Conservation (phyloP, 2,329 filamentous ascomycete species). For the Colletotrichum brevisporum region DNA sequence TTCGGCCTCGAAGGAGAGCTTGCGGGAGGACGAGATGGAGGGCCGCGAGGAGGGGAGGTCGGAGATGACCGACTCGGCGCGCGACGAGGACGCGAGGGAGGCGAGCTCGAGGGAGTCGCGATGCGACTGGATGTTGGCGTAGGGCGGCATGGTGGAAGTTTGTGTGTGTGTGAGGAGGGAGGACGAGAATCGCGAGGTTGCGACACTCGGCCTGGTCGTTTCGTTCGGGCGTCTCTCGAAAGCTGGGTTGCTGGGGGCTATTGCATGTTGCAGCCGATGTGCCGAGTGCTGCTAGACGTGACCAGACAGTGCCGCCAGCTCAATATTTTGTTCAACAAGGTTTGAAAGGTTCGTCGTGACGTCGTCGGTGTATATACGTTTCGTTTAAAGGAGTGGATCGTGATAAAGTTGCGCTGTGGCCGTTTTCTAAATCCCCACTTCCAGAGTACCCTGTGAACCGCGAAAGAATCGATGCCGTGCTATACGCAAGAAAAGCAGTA, state of each 20-base stretch:
- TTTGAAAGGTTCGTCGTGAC: constrained; percentile 34
- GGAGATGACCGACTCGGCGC: constrained; percentile 71
- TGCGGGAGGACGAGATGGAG: constrained; percentile 93
- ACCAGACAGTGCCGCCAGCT: background rate
- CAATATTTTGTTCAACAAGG: background rate
- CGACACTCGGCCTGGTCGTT: constrained; percentile 24
- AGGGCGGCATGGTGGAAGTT: constrained; percentile 50
- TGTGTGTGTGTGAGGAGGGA: background rate
- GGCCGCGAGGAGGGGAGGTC: constrained; percentile 80
- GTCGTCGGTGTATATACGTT: constrained; percentile 36
- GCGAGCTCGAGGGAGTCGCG: constrained; percentile 98
- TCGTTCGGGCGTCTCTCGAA: constrained; percentile 24
- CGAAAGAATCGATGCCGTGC: background rate
- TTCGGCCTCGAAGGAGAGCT: constrained; percentile 88
- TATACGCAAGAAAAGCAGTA: background rate
- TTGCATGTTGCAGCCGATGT: constrained; percentile 31
- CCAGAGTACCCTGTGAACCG: constrained; percentile 4
- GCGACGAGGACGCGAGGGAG: constrained; percentile 89
- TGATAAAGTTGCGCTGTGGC: constrained; percentile 34
- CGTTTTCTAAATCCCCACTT: constrained; percentile 34
- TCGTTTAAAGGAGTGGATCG: constrained; percentile 33
- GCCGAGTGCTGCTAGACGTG: background rate
- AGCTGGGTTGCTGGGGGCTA: constrained; percentile 21
- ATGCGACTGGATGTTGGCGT: constrained; percentile 57
- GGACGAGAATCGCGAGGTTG: constrained; percentile 28